phyloP scores from a whole-genome alignment of 139 green algal species.

The Marvania coccoides region DNA sequence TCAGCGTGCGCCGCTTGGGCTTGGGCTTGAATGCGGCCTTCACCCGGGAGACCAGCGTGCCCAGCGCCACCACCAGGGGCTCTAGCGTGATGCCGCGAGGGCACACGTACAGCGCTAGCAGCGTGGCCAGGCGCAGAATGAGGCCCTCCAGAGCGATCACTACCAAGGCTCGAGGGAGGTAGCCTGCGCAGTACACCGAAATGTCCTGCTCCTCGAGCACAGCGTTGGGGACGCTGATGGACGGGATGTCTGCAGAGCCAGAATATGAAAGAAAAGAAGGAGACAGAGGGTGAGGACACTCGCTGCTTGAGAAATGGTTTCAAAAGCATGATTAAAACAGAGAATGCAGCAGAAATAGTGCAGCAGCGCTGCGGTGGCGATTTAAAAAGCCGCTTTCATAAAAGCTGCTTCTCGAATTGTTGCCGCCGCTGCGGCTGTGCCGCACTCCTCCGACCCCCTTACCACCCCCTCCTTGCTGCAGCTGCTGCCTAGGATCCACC shows the following conservation, averaged over 20 bases:
- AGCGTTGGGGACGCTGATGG: too few relatives aligned
- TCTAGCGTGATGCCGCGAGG: conserved; percentile 12
- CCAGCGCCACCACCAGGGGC: not conserved
- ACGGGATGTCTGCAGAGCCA: not conserved
- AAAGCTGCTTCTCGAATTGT: too few relatives aligned
- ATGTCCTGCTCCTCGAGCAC: conserved; percentile 15
- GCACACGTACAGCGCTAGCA: conserved; percentile 9
- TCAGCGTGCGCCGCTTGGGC: not conserved
- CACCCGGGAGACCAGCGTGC: not conserved
- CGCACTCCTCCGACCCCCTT: too few relatives aligned
- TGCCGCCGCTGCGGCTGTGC: too few relatives aligned
- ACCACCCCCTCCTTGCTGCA: too few relatives aligned
- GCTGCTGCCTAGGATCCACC: conserved; percentile 6
- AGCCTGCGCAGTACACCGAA: conserved; percentile 14
- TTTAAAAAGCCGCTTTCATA: too few relatives aligned
- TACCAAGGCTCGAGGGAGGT: conserved; percentile 1
- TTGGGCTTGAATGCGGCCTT: not conserved
- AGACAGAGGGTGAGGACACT: not conserved
- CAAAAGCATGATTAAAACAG: not conserved
- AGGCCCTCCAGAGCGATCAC: conserved; percentile 5
- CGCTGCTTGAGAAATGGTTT: not conserved
- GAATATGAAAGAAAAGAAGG: not conserved
- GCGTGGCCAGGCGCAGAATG: conserved; percentile 10
- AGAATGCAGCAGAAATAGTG: not conserved
- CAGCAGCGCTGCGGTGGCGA: not conserved